phyloP scores from a whole-genome alignment of 78 protist genomes.

The Dictyostelium discoideum region DNA sequence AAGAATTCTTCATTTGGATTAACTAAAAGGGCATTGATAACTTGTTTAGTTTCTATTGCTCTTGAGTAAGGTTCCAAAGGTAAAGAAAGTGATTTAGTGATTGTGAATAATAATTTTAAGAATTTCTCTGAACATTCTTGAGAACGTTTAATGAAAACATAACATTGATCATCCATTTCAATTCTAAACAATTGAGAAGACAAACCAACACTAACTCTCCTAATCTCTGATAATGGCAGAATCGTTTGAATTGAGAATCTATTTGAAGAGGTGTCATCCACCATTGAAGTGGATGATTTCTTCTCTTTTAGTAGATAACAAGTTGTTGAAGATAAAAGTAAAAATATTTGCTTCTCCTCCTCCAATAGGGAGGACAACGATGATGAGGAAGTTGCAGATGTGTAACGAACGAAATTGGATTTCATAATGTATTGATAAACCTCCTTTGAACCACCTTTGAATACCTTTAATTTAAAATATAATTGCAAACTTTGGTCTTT shows the following conservation, averaged over 20 bases:
- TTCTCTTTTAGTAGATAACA: conserved; percentile 19
- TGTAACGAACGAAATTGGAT: conserved; percentile 28
- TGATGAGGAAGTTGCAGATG: not conserved
- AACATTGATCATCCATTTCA: conserved; percentile 60
- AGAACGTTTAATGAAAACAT: conserved; percentile 49
- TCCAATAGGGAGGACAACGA: not conserved
- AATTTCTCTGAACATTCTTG: conserved; percentile 39
- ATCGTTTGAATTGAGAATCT: not conserved
- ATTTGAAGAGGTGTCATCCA: not conserved
- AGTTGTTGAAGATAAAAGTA: conserved; percentile 26
- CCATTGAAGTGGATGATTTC: not conserved
- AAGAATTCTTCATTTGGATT: conserved; percentile 21
- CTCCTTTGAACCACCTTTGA: conserved; percentile 47
- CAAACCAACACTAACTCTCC: conserved; percentile 1
- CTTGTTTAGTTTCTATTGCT: conserved; percentile 5
- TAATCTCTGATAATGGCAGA: not conserved
- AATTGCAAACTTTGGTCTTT: conserved; percentile 43
- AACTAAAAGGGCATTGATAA: not conserved
- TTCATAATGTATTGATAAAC: conserved; percentile 48
- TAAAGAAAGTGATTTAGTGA: not conserved
- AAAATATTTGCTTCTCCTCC: conserved; percentile 31
- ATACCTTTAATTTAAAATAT: conserved; percentile 28
- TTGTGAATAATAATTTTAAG: not conserved
- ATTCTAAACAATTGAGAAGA: conserved; percentile 35
- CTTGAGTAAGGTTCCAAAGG: conserved; percentile 21